These are phyloP conservation scores for Phytopythium sindhum DNA, from an alignment of 352 stramenopile species.

Conservation along the genomic window DNA sequence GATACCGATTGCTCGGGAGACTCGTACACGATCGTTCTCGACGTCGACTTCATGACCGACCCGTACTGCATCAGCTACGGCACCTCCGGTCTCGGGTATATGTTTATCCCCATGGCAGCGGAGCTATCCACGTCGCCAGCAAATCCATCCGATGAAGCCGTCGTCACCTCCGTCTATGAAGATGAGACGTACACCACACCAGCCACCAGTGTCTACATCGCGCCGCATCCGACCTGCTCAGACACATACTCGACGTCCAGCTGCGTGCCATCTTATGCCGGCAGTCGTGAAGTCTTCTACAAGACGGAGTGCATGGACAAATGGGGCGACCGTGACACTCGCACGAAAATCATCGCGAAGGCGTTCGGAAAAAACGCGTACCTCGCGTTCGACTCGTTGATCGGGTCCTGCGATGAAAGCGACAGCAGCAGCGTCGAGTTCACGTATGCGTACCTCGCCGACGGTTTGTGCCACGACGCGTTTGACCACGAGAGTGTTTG, in stretches of 20 bases:
- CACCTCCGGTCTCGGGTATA: neutral
- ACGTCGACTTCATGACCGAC: neutral
- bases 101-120: neutral
- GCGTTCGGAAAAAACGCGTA: neutral
- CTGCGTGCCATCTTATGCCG: neutral
- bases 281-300: neutral
- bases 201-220: slow-evolving; percentile 1
- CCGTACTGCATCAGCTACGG: neutral
- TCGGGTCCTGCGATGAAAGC: neutral
- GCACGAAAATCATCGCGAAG: neutral
- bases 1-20: neutral
- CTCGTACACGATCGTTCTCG: neutral
- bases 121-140: neutral
- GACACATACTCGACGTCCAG: neutral
- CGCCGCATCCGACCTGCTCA: neutral
- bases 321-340: neutral
- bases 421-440: neutral
- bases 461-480: neutral
- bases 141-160: neutral
- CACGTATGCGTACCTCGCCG: neutral
- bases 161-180: neutral
- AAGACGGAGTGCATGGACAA: neutral
- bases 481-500: neutral
- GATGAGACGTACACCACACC: neutral
- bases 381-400: neutral